Conservation (phyloP, 2,329 filamentous ascomycete genomes). For the Beauveria australis region DNA sequence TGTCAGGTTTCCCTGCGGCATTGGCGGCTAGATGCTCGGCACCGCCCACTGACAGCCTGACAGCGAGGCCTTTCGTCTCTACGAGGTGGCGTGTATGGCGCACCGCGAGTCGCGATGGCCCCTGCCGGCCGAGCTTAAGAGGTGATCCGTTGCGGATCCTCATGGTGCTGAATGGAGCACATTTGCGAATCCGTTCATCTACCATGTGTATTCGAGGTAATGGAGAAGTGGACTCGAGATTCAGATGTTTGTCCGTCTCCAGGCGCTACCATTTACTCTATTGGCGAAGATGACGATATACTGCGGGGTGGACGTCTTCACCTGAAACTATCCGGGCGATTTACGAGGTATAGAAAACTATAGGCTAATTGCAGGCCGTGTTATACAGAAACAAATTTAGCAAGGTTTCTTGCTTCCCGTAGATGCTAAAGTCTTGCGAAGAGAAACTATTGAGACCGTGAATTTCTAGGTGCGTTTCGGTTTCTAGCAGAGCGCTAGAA, state of each 20-base stretch:
- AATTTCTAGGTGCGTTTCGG: not conserved
- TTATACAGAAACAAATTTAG: not conserved
- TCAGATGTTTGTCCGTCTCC: not conserved
- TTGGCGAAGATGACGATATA: conserved; percentile 11
- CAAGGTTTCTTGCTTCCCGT: not conserved
- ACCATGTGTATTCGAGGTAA: conserved; percentile 14
- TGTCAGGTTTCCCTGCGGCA: conserved; percentile 13
- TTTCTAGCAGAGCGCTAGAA: not conserved
- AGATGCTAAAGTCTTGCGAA: not conserved
- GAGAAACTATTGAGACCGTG: not conserved
- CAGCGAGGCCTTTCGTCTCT: conserved; percentile 12
- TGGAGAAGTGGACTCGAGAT: conserved; percentile 11
- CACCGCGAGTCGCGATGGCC: too few species aligned
- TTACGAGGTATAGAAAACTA: not conserved
- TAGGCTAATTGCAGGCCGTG: not conserved
- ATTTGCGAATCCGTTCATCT: conserved; percentile 15
- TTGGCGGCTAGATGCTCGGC: conserved; percentile 13
- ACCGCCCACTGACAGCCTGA: conserved; percentile 12
- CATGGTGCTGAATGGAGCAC: conserved; percentile 13
- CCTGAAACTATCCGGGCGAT: not conserved
- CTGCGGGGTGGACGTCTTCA: conserved; percentile 1
- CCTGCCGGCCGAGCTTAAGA: too few species aligned
- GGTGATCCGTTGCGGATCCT: conserved; percentile 12
- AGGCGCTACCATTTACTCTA: not conserved
- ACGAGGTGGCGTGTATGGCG: conserved; percentile 15